phyloP scores from a whole-genome alignment of 2,329 filamentous ascomycete species.

The Phyllosticta citriasiana region DNA sequence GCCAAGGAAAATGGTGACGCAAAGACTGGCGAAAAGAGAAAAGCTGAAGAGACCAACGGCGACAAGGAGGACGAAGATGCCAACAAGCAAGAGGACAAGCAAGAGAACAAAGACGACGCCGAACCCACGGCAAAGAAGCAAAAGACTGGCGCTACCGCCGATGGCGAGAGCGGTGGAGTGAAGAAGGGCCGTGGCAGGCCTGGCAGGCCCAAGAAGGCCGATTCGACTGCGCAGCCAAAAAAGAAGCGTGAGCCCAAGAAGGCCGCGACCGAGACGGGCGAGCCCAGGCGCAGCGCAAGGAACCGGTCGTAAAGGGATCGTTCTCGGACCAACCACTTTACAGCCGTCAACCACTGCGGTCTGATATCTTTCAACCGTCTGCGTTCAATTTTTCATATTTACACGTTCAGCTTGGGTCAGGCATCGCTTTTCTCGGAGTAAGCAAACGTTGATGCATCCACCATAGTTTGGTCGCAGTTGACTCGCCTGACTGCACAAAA shows the following conservation, averaged over 20 bases:
- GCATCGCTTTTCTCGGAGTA: neutral
- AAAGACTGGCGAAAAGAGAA: slow-evolving; percentile 27
- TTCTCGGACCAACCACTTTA: neutral
- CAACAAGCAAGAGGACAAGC: slow-evolving; percentile 15
- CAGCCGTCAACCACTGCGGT: neutral
- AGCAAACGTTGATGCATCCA: neutral
- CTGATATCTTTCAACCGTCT: neutral
- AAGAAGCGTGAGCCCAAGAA: slow-evolving; percentile 34
- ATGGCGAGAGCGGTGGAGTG: slow-evolving; percentile 15
- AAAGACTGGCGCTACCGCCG: slow-evolving; percentile 24
- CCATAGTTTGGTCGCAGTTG: neutral
- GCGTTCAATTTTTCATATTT: neutral
- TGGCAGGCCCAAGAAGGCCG: slow-evolving; percentile 24
- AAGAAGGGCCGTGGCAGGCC: neutral
- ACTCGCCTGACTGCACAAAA: neutral
- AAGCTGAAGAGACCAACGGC: slow-evolving; percentile 21
- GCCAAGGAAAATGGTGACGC: slow-evolving; percentile 18
- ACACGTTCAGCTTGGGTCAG: neutral
- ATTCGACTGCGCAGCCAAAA: slow-evolving; percentile 28
- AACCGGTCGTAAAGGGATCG: slow-evolving; percentile 17
- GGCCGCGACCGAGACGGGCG: slow-evolving; percentile 38
- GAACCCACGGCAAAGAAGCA: slow-evolving; percentile 23
- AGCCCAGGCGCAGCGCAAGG: slow-evolving; percentile 37
- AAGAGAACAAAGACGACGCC: slow-evolving; percentile 15
- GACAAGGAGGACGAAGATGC: slow-evolving; percentile 17